Percentiles rank a stretch among this genome's conserved stretches.
Evolutionary conservation across 2,329 filamentous ascomycete genomes (phyloP).

Genomic region (Raffaelea ambrosiae): DNA sequence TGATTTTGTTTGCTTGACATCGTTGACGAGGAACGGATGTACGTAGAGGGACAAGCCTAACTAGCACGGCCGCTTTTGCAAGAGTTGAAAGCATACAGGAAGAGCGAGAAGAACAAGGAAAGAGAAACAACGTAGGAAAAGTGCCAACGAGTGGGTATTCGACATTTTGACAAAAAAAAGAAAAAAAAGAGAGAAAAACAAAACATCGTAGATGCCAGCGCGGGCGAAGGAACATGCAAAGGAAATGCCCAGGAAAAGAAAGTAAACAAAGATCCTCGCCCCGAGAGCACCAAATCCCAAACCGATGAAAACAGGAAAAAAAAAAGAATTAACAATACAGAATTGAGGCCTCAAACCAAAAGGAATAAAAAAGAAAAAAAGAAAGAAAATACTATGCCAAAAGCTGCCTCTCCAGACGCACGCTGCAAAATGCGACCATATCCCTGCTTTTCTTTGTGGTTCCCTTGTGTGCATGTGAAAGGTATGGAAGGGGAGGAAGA

Average conservation of each 20-base stretch:
- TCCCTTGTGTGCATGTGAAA: too few species aligned
- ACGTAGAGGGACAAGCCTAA: too few species aligned
- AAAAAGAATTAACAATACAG: background rate
- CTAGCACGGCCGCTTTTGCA: too few species aligned
- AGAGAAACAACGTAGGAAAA: conserved; percentile 1
- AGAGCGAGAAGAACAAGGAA: too few species aligned
- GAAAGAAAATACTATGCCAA: background rate
- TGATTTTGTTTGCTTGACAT: too few species aligned
- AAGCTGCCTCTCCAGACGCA: background rate
- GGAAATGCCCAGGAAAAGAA: too few species aligned
- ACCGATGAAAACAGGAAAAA: background rate
- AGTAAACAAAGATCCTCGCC: too few species aligned
- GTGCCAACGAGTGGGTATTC: conserved; percentile 9
- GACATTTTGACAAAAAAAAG: background rate
- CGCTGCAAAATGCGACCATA: conserved; percentile 6
- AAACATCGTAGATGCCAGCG: too few species aligned
- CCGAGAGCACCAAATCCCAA: background rate
- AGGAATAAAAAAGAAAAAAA: background rate
- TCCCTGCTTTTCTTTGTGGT: background rate
- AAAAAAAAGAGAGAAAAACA: background rate
- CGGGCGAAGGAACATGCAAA: too few species aligned
- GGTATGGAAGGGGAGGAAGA: background rate
- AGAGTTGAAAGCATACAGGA: too few species aligned
- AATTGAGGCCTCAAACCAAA: too few species aligned
- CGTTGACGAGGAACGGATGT: too few species aligned